phyloP scores from a whole-genome alignment of 768 basidiomycete genomes.

The Termitomyces bulborhizus region DNA sequence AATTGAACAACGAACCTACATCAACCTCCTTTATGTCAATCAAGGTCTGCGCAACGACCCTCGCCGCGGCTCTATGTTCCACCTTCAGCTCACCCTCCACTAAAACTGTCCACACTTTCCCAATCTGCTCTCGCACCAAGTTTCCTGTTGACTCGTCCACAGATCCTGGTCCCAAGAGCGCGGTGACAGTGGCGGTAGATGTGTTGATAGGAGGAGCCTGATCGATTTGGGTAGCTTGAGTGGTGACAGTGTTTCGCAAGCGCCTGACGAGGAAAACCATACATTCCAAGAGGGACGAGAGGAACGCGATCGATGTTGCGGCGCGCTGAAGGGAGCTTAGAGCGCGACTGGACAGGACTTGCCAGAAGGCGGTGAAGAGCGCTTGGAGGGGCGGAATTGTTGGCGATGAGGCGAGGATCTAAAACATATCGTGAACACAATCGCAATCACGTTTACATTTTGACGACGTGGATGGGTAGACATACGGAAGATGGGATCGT shows the following conservation, averaged over 20 bases:
- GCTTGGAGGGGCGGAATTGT: constrained; percentile 29
- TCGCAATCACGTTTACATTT: neutral
- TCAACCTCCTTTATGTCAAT: constrained; percentile 27
- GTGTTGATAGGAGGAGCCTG: constrained; percentile 3
- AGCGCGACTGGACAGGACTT: constrained; percentile 64
- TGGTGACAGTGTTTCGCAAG: constrained; percentile 18
- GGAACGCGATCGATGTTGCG: constrained; percentile 55
- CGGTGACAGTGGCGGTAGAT: constrained; percentile 1
- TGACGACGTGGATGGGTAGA: neutral
- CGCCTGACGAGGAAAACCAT: constrained; percentile 50
- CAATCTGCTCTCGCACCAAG: constrained; percentile 41
- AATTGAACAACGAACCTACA: constrained; percentile 14
- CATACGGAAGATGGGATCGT: constrained; percentile 66
- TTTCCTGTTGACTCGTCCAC: constrained; percentile 6
- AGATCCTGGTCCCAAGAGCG: neutral
- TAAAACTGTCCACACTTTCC: constrained; percentile 44
- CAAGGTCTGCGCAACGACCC: constrained; percentile 36
- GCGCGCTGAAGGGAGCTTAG: constrained; percentile 51
- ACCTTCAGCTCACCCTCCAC: constrained; percentile 38
- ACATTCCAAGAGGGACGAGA: constrained; percentile 67
- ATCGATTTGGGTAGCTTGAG: neutral
- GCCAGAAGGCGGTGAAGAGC: constrained; percentile 79
- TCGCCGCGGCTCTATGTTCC: constrained; percentile 36
- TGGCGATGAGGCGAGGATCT: constrained; percentile 24
- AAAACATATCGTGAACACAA: neutral